Conservation (phyloP, 495 filamentous ascomycete species). For the Daldinia caldariorum region DNA sequence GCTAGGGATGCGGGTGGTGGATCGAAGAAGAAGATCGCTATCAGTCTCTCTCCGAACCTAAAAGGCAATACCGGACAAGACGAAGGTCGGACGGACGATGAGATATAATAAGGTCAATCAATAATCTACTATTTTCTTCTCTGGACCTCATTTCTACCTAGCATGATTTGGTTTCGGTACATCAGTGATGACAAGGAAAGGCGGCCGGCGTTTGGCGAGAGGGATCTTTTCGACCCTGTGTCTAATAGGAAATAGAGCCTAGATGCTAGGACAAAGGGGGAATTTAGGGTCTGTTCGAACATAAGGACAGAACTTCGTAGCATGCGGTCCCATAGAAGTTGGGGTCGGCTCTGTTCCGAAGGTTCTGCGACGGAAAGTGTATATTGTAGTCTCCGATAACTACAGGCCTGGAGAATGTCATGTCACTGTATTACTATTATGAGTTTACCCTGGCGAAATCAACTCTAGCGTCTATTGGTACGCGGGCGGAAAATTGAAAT, state of each 20-base stretch:
- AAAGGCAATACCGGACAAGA: constrained; percentile 44
- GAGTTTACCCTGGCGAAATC: constrained; percentile 4
- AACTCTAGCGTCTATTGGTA: constrained; percentile 17
- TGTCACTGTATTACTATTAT: constrained; percentile 36
- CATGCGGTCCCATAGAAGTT: not conserved
- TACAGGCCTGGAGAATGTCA: constrained; percentile 22
- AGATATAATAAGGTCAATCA: constrained; percentile 23
- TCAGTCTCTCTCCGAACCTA: constrained; percentile 54
- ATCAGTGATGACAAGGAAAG: constrained; percentile 45
- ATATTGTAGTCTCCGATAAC: constrained; percentile 3
- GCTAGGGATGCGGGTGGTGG: constrained; percentile 42
- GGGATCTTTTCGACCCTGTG: constrained; percentile 34
- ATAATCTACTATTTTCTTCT: constrained; percentile 26
- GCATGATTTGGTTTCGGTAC: constrained; percentile 40
- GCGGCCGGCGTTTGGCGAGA: constrained; percentile 45
- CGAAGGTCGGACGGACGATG: constrained; percentile 37
- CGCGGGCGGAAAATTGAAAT: constrained; percentile 26
- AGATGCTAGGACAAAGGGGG: constrained; percentile 28
- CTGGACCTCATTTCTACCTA: constrained; percentile 30
- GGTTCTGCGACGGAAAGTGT: constrained; percentile 5
- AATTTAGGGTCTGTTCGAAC: constrained; percentile 11
- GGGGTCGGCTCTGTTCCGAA: constrained; percentile 9
- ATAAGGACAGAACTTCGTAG: constrained; percentile 5
- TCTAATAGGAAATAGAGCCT: constrained; percentile 28
- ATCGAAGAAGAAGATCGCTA: constrained; percentile 57